These are phyloP conservation scores for Rhizopogon vinicolor DNA, from an alignment of 768 basidiomycete genomes.

Conservation along the genomic window DNA sequence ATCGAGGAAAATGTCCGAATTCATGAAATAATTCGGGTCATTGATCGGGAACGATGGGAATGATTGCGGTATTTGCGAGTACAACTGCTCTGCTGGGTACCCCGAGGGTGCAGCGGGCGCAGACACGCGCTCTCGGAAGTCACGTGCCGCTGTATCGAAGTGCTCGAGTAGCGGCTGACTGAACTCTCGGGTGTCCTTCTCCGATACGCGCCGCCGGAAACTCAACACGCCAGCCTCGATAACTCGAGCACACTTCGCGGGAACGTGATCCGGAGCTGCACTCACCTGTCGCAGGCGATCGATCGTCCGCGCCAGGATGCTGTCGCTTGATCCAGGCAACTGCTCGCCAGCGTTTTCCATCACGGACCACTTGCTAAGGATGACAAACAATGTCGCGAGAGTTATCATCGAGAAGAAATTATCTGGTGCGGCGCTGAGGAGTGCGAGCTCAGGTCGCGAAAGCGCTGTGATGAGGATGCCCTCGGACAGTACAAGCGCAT, in stretches of 20 bases:
- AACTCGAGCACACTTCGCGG: slow-evolving; percentile 39
- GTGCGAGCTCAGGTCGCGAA: slow-evolving; percentile 25
- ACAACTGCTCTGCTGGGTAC: slow-evolving; percentile 2
- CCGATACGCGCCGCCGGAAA: slow-evolving; percentile 23
- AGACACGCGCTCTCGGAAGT: slow-evolving; percentile 11
- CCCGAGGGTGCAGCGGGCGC: not conserved
- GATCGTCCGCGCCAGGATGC: slow-evolving; percentile 30
- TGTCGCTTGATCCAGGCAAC: slow-evolving; percentile 34
- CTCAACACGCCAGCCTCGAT: slow-evolving; percentile 29
- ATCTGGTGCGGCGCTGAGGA: slow-evolving; percentile 40
- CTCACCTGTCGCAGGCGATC: slow-evolving; percentile 30
- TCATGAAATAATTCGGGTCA: slow-evolving; percentile 27
- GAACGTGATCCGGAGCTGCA: slow-evolving; percentile 33
- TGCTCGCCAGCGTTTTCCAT: slow-evolving; percentile 28
- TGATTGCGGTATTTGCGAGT: slow-evolving; percentile 12
- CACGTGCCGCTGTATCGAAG: slow-evolving; percentile 14
- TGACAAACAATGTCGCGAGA: slow-evolving; percentile 39
- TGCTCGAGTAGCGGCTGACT: slow-evolving; percentile 16
- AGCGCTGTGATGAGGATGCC: slow-evolving; percentile 30
- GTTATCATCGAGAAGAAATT: slow-evolving; percentile 36
- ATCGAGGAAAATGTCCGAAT: slow-evolving; percentile 37
- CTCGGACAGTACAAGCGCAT: slow-evolving; percentile 34
- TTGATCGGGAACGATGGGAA: slow-evolving; percentile 19
- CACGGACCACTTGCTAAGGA: slow-evolving; percentile 38
- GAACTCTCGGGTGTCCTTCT: slow-evolving; percentile 18